These are phyloP conservation scores for Cairneyella variabilis DNA, from an alignment of 495 filamentous ascomycete species.

Conservation along the genomic window DNA sequence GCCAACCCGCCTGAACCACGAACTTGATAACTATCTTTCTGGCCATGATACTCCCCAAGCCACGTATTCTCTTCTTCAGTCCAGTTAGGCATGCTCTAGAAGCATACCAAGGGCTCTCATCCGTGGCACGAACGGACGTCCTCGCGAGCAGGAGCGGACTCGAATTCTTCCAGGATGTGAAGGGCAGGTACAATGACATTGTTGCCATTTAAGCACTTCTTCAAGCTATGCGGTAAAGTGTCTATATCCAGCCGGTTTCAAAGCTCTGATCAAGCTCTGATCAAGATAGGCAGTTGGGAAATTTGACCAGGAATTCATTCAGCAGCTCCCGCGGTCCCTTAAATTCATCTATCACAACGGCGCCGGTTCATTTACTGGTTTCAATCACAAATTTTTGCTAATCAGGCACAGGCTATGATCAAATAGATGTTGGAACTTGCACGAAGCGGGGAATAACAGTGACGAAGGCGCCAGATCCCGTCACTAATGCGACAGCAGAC, in stretches of 20 bases:
- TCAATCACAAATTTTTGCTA: not conserved
- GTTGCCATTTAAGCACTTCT: slow-evolving; percentile 2
- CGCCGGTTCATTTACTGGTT: slow-evolving; percentile 8
- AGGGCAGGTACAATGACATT: not conserved
- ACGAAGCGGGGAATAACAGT: slow-evolving; percentile 60
- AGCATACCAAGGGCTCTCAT: not conserved
- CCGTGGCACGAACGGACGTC: not conserved
- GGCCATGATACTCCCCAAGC: slow-evolving; percentile 1
- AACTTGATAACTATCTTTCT: too few relatives aligned
- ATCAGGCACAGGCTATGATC: slow-evolving; percentile 64
- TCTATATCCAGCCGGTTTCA: too few relatives aligned
- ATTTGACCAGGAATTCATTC: slow-evolving; percentile 60
- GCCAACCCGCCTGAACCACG: too few relatives aligned
- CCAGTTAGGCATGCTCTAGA: not conserved
- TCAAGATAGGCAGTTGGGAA: too few relatives aligned
- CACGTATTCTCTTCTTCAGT: not conserved
- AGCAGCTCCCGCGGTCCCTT: slow-evolving; percentile 57
- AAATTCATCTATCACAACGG: slow-evolving; percentile 79
- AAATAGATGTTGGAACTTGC: slow-evolving; percentile 66
- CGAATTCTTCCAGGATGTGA: not conserved
- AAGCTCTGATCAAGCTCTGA: too few relatives aligned
- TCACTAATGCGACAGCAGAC: slow-evolving; percentile 78
- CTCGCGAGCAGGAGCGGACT: not conserved
- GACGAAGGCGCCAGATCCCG: slow-evolving; percentile 68
- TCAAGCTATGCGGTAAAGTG: too few relatives aligned